phyloP scores from a whole-genome alignment of 257 asterid species.

The Nicotiana paniculata region DNA sequence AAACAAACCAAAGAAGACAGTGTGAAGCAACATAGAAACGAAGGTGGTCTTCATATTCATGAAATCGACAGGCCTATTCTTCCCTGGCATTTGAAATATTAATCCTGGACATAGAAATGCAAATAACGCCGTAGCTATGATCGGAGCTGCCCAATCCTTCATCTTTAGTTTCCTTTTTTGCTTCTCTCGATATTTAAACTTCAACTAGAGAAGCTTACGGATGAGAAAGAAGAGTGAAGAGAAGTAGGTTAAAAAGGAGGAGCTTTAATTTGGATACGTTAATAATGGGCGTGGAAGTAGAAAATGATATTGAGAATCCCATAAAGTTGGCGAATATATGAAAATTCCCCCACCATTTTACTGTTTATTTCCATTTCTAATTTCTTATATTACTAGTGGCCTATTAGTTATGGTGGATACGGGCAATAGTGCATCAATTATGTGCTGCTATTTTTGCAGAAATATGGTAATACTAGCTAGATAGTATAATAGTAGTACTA shows the following conservation, averaged over 20 bases:
- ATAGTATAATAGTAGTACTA: neutral
- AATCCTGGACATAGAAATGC: constrained; percentile 65
- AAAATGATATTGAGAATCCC: neutral
- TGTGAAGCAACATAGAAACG: constrained; percentile 50
- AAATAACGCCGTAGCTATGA: constrained; percentile 68
- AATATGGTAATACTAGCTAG: neutral
- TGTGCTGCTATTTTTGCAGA: neutral
- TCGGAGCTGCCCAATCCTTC: constrained; percentile 65
- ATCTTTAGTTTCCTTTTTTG: constrained; percentile 11
- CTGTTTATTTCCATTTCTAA: neutral
- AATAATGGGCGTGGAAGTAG: neutral
- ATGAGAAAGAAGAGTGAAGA: neutral
- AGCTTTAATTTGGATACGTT: neutral
- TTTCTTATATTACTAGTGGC: neutral
- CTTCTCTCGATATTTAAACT: neutral
- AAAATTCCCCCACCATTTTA: neutral
- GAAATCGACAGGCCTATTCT: constrained; percentile 59
- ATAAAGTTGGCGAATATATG: neutral
- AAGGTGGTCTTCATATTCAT: constrained; percentile 76
- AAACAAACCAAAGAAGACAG: constrained; percentile 69
- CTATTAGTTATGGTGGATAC: neutral
- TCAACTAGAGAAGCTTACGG: neutral
- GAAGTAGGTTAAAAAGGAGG: neutral
- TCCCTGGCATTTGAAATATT: constrained; percentile 74
- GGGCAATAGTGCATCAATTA: neutral